Conservation (phyloP, 139 green algal genomes). For the Chlamydomonas sp. region DNA sequence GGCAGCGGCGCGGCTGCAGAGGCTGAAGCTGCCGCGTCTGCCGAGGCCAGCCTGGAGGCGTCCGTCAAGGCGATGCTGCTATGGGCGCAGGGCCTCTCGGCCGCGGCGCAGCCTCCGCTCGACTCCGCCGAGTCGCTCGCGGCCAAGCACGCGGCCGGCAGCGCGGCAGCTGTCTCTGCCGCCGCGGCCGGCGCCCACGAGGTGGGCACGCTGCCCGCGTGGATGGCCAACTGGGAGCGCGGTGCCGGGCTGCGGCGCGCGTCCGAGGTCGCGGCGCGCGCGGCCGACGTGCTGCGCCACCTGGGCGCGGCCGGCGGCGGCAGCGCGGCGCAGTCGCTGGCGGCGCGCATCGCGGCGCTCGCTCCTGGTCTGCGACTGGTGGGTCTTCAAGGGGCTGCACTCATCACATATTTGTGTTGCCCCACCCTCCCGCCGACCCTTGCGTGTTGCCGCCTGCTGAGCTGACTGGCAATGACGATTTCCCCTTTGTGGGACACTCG, state of each 20-base stretch:
- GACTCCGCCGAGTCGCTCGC: constrained; percentile 6
- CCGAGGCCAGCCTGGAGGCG: constrained; percentile 23
- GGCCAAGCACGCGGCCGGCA: constrained; percentile 9
- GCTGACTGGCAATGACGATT: too few species aligned
- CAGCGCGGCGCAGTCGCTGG: neutral
- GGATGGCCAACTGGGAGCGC: neutral
- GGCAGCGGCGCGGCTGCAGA: neutral
- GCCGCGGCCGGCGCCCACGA: neutral
- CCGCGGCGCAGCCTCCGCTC: neutral
- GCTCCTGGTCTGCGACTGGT: constrained; percentile 1
- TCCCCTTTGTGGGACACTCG: neutral
- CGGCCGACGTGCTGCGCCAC: neutral
- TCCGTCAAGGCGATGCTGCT: constrained; percentile 46
- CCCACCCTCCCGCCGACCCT: too few species aligned
- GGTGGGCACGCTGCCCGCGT: neutral
- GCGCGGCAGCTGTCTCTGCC: neutral
- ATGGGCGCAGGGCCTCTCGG: constrained; percentile 48
- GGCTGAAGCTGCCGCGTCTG: too few species aligned
- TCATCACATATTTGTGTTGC: too few species aligned
- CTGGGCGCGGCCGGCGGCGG: neutral
- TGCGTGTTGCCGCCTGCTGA: too few species aligned
- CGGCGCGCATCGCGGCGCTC: neutral
- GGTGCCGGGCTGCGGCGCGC: neutral
- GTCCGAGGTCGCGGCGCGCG: constrained; percentile 12
- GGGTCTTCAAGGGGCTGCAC: too few species aligned